Evolutionary conservation across 345 rosid species (phyloP), one percentile per base, ranked within the genome.

Genomic region (Erysimum cheiranthoides): DNA sequence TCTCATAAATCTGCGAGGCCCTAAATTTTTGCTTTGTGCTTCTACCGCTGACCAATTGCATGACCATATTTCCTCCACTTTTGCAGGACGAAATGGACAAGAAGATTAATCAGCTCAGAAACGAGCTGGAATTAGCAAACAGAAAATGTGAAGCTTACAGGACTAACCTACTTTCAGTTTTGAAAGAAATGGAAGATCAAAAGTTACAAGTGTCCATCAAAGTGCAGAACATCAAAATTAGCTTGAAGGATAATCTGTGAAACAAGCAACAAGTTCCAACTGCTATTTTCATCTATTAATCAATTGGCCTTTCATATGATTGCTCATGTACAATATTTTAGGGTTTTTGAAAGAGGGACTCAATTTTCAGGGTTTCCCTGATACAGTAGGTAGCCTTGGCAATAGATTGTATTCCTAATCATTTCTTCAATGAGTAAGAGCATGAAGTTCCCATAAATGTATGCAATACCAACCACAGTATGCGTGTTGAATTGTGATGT

Each of bases 101-200:
- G 81, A 83, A 80, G 76, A 83, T 87, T 35, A 65, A 72, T 25
- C 68, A 83, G 75, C 80, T 85, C 27, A 42, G 78, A n/a, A 46
- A 70, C 18, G 60, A 87, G 68, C 76, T 87, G 40, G 86, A 85
- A 70, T 77, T 74, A 34, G 84, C 87, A 25, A 70, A 56, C 30
- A 61, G 79, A 65, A 83, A 79, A 78, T 80, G 88, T 66, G 86
- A 82, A 78, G 82, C 79, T 25, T 85, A 83, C 67, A 73, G 84
- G 65, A 79, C 83, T n/a, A 87, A 85, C 75, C 71, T 87, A 75
- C 79, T 83, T 61, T 82, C 87, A 28, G 77, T 87, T 8, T 77
- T 87, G 61, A 84, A 83, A 71, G 88, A 83, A 53, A 76, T 86
- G 46, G 85, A 86, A 54, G 84, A 83, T 46, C 84, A 86, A 73